phyloP scores from a whole-genome alignment of 2,329 filamentous ascomycete genomes.

The Xylariaceae sp. region DNA sequence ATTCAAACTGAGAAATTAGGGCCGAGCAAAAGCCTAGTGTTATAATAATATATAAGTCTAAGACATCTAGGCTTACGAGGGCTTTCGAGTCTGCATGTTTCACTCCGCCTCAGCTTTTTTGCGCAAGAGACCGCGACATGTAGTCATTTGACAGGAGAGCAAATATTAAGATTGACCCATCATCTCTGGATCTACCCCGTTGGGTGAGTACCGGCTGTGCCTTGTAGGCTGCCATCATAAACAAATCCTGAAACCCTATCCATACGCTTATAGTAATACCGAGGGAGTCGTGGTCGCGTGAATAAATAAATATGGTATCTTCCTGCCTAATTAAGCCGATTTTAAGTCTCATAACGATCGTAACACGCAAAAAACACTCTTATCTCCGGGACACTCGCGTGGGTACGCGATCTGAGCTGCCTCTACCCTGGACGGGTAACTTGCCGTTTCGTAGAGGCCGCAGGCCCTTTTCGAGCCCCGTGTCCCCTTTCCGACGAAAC shows the following conservation, averaged over 20 bases:
- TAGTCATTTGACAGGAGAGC: too few relatives aligned
- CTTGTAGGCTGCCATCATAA: neutral
- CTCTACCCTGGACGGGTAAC: slow-evolving; percentile 27
- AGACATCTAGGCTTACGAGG: too few relatives aligned
- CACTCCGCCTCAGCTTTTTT: too few relatives aligned
- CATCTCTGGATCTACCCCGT: too few relatives aligned
- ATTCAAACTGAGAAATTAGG: too few relatives aligned
- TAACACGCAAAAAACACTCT: neutral
- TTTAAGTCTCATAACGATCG: neutral
- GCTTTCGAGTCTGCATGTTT: too few relatives aligned
- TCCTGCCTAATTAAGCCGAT: neutral
- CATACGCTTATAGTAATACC: neutral
- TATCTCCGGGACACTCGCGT: slow-evolving; percentile 36
- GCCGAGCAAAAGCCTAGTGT: too few relatives aligned
- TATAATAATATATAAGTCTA: too few relatives aligned
- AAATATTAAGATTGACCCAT: too few relatives aligned
- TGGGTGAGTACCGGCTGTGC: too few relatives aligned
- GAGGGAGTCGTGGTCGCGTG: neutral
- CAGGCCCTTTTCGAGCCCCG: slow-evolving; percentile 39
- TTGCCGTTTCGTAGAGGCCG: slow-evolving; percentile 32
- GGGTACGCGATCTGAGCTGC: slow-evolving; percentile 37
- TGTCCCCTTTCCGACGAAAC: slow-evolving; percentile 41
- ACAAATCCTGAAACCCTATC: neutral
- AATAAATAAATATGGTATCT: slow-evolving; percentile 13
- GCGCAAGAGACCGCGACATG: too few relatives aligned